These are phyloP conservation scores for Phytophthora melonis DNA, from an alignment of 352 stramenopile species.

Conservation along the genomic window DNA sequence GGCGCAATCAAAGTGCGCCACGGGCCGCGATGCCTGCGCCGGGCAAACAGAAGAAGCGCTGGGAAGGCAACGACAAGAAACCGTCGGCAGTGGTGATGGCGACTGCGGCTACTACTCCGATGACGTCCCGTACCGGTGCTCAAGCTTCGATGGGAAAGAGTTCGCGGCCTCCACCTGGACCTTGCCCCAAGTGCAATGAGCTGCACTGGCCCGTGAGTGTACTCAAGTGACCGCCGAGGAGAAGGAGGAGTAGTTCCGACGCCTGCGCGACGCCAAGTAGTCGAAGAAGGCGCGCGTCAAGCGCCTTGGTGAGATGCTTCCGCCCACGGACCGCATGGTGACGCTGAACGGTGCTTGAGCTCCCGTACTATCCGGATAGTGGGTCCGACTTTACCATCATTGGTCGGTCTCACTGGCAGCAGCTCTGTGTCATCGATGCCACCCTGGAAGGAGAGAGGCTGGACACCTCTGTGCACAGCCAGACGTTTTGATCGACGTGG, in stretches of 20 bases:
- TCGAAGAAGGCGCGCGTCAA: not conserved
- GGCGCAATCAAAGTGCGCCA: not conserved
- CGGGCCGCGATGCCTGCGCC: not conserved
- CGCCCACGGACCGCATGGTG: not conserved
- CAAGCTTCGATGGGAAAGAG: not conserved
- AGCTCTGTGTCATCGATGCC: too few species aligned
- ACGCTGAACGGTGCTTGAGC: too few species aligned
- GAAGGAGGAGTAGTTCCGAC: not conserved
- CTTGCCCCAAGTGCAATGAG: not conserved
- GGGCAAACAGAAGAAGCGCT: not conserved
- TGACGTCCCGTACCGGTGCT: not conserved
- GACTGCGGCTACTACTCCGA: not conserved
- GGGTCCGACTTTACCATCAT: too few species aligned
- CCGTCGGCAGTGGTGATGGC: not conserved
- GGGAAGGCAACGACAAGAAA: not conserved
- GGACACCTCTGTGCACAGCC: too few species aligned
- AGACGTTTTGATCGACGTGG: too few species aligned
- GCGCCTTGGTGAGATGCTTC: not conserved
- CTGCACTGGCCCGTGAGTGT: not conserved
- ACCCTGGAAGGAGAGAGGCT: too few species aligned
- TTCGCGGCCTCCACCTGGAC: not conserved
- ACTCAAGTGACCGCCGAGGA: not conserved
- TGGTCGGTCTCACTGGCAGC: too few species aligned
- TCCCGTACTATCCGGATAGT: too few species aligned
- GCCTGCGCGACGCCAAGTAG: not conserved